Conservation (phyloP, 805 yeast genomes). For the Saccharomycopsis microspora region DNA sequence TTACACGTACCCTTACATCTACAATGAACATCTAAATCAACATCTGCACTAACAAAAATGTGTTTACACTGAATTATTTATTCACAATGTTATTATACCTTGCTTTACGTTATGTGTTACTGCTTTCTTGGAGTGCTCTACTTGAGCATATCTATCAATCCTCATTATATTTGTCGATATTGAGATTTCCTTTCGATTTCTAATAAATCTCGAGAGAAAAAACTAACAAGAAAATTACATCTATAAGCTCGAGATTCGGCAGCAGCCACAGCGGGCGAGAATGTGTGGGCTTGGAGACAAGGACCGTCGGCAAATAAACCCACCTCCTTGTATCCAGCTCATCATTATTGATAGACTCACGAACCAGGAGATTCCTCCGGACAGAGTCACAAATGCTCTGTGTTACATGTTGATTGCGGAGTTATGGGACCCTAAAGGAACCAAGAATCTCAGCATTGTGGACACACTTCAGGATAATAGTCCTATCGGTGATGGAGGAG, state of each 20-base stretch:
- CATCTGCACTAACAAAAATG: too few relatives aligned
- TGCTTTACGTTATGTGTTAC: too few relatives aligned
- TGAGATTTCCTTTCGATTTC: too few relatives aligned
- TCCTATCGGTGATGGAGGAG: conserved; percentile 1
- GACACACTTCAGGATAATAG: conserved; percentile 16
- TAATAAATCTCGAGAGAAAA: too few relatives aligned
- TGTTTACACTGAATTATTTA: too few relatives aligned
- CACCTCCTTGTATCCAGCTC: conserved; percentile 23
- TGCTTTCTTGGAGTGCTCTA: too few relatives aligned
- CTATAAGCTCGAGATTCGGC: conserved; percentile 24
- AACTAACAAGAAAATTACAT: conserved; percentile 9
- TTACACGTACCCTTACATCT: too few relatives aligned
- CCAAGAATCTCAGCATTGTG: conserved; percentile 15
- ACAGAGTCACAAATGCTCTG: conserved; percentile 23
- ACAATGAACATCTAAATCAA: too few relatives aligned
- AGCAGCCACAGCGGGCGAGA: conserved; percentile 33
- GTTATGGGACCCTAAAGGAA: conserved; percentile 28
- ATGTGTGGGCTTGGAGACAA: conserved; percentile 37
- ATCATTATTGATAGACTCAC: conserved; percentile 18
- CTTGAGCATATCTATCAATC: too few relatives aligned
- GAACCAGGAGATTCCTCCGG: conserved; percentile 20
- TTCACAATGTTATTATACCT: too few relatives aligned
- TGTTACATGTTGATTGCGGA: conserved; percentile 28
- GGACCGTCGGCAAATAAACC: conserved; percentile 25
- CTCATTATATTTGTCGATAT: too few relatives aligned